phyloP scores from a whole-genome alignment of 1,284 basidiomycete genomes.

The Hemileia vastatrix region DNA sequence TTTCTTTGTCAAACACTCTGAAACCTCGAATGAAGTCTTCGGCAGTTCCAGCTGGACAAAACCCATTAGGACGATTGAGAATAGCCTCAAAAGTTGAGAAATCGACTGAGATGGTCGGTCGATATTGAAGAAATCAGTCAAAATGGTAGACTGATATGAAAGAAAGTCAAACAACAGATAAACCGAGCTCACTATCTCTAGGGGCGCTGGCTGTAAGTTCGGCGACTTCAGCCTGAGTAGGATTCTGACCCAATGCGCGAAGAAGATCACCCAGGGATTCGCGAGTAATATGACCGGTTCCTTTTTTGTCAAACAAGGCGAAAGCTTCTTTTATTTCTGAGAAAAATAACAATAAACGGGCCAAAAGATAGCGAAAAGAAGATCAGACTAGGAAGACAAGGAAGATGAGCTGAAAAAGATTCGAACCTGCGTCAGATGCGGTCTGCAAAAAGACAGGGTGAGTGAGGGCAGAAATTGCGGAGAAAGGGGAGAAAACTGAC shows the following conservation, averaged over 20 bases:
- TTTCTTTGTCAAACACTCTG: constrained; percentile 98
- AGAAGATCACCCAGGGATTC: constrained; percentile 90
- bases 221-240: constrained; percentile 88
- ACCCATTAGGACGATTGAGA: constrained; percentile 88
- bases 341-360: not conserved
- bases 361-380: not conserved
- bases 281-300: constrained; percentile 75
- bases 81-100: constrained; percentile 65
- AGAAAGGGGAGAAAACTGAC: too few species aligned
- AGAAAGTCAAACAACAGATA: not conserved
- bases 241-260: constrained; percentile 91
- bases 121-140: not conserved
- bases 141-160: not conserved
- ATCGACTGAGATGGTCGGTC: constrained; percentile 38
- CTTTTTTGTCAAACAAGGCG: constrained; percentile 94
- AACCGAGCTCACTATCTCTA: constrained; percentile 56
- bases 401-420: not conserved
- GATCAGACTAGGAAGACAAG: not conserved
- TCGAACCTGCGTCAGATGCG: constrained; percentile 18
- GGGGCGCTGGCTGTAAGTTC: constrained; percentile 66
- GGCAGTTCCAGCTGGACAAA: constrained; percentile 91
- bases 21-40: constrained; percentile 99
- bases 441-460: constrained; percentile 10
- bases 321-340: constrained; percentile 93
- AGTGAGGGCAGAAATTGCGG: too few species aligned